Conservation (phyloP, 805 yeast genomes). For the Candida stauntonica region DNA sequence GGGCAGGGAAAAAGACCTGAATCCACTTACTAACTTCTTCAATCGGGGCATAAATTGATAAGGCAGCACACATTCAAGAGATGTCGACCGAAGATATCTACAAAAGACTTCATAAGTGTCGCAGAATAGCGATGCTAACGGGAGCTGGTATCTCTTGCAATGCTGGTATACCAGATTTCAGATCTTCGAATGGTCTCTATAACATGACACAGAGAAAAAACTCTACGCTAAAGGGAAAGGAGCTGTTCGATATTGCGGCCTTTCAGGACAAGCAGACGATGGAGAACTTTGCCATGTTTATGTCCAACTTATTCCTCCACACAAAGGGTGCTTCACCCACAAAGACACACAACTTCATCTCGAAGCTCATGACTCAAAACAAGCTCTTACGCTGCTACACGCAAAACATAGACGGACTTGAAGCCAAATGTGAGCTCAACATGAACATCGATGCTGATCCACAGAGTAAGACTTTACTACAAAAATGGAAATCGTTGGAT, state of each 20-base stretch:
- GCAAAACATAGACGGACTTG: constrained; percentile 91
- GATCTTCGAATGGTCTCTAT: constrained; percentile 81
- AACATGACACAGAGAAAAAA: constrained; percentile 34
- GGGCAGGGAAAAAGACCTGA: too few species aligned
- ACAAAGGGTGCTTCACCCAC: constrained; percentile 74
- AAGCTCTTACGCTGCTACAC: constrained; percentile 82
- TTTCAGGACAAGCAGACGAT: constrained; percentile 67
- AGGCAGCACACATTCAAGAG: background rate
- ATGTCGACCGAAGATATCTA: background rate
- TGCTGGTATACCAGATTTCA: constrained; percentile 95
- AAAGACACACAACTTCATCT: constrained; percentile 72
- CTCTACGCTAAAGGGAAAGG: constrained; percentile 72
- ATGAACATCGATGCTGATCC: constrained; percentile 44
- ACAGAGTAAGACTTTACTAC: constrained; percentile 4
- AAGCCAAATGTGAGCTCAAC: constrained; percentile 56
- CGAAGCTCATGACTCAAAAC: constrained; percentile 41
- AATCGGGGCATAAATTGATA: too few species aligned
- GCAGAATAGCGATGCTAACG: constrained; percentile 64
- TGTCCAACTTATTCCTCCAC: constrained; percentile 70
- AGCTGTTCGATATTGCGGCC: constrained; percentile 81
- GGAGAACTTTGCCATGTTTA: constrained; percentile 78
- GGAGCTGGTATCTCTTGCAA: constrained; percentile 97
- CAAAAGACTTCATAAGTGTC: constrained; percentile 26
- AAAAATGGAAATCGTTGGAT: constrained; percentile 57
- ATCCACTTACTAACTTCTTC: too few species aligned